Conservation (phyloP, 371 early-diverging fungal species). For the Sporodiniella umbellata region DNA sequence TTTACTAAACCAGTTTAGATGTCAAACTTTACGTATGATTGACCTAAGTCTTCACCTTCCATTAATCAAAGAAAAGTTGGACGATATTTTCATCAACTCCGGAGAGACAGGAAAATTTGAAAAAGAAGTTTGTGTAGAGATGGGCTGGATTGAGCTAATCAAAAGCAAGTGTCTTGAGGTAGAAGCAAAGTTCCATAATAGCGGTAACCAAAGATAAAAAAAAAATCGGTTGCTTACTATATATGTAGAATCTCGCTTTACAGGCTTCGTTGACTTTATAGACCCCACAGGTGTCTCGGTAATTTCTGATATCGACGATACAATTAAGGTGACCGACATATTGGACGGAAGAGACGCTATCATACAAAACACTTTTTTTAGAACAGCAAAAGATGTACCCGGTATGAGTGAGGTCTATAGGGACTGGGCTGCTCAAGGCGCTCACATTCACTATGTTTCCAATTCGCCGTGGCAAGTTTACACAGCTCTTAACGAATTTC, state of each 20-base stretch:
- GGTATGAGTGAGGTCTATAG: constrained; percentile 40
- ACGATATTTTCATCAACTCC: constrained; percentile 3
- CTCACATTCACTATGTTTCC: constrained; percentile 46
- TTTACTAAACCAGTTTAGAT: constrained; percentile 38
- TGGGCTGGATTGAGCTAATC: not conserved
- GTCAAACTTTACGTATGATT: constrained; percentile 32
- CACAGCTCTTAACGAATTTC: constrained; percentile 36
- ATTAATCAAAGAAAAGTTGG: not conserved
- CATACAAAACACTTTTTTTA: constrained; percentile 44
- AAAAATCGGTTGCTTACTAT: too few relatives aligned
- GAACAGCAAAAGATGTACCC: constrained; percentile 34
- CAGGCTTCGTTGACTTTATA: constrained; percentile 49
- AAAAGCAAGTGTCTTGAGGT: constrained; percentile 4
- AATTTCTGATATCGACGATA: constrained; percentile 65
- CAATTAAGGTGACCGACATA: constrained; percentile 58
- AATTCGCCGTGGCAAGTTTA: constrained; percentile 52
- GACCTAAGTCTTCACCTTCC: constrained; percentile 13
- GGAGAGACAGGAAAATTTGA: constrained; percentile 5
- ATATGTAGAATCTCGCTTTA: constrained; percentile 18
- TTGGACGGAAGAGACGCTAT: constrained; percentile 43
- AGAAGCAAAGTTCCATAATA: constrained; percentile 16
- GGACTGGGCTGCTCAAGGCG: constrained; percentile 31
- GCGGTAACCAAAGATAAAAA: constrained; percentile 8
- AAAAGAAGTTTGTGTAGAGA: not conserved
- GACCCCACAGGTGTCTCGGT: constrained; percentile 50